Evolutionary conservation across 352 stramenopile species (phyloP), one percentile per base, ranked within the genome.

Genomic region (Globisporangium recalcitrans): DNA sequence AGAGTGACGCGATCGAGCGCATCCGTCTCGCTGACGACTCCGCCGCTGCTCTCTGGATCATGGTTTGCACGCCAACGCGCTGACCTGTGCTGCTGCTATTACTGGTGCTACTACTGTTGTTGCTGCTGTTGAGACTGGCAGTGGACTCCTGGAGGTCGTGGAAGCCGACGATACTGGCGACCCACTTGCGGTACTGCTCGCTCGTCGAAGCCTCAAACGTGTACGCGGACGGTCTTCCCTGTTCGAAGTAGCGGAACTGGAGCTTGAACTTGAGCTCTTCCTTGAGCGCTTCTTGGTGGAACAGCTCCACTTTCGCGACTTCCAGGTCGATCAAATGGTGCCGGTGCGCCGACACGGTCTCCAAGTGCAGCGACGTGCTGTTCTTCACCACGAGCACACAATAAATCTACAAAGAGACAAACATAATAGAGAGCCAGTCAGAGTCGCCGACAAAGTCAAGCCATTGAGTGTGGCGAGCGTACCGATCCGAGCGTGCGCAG

Each of bases 401-500:
- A 32, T 80, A 71, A 14, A 85, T 76, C 77, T 85, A 11, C 16
- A 40, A 51, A 53, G n/a, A n/a, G n/a, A n/a, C n/a, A n/a, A n/a
- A n/a, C n/a, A n/a, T n/a, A n/a, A 14, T 5, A 62, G 16, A 54
- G 11, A 51, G 29, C 22, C 22, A 52, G 5, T 42, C 19, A 52
- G 11, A 31, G 7, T 16, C 29, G 40, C n/a, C 19, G 4, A 46
- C 22, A 24, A 52, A 52, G 11, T 44, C 36, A 22, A 60, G 48
- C 38, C n/a, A 58, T 38, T 44, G 4, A 16, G 26, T 22, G 4
- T 49, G 14, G 55, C 29, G 22, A 55, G 44, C 47, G 47, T 58
- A 89, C 78, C 67, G 75, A 81, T 63, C 80, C 78, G 0, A 87
- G 66, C 24, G 78, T 84, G 6, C 68, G 65, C 22, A 69, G 26